Evolutionary conservation across 1,284 basidiomycete species (phyloP).

Genomic region (Somion occarium): DNA sequence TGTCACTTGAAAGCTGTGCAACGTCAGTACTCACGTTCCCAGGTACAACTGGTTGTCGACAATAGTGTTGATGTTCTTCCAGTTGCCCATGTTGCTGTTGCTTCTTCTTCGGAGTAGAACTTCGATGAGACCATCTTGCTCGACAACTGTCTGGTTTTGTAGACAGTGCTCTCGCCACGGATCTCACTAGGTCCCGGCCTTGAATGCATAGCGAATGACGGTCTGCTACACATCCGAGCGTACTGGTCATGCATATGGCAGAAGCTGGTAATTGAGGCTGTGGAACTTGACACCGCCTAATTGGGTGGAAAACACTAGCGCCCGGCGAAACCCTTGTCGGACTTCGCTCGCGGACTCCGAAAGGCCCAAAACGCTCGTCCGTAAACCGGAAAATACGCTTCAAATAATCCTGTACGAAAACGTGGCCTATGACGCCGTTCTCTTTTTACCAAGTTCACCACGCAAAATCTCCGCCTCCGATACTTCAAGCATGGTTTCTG

Average conservation of each 20-base stretch:
- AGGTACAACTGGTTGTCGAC: slow-evolving; percentile 66
- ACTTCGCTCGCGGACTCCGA: slow-evolving; percentile 6
- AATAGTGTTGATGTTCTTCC: slow-evolving; percentile 71
- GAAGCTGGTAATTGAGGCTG: slow-evolving; percentile 20
- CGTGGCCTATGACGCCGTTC: neutral
- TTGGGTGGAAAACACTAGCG: slow-evolving; percentile 9
- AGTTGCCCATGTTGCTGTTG: slow-evolving; percentile 37
- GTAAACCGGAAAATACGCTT: slow-evolving; percentile 3
- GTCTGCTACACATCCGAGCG: slow-evolving; percentile 18
- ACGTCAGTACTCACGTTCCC: slow-evolving; percentile 57
- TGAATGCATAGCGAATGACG: slow-evolving; percentile 16
- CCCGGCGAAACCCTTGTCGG: slow-evolving; percentile 10
- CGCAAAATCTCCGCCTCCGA: slow-evolving; percentile 8
- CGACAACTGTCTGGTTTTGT: slow-evolving; percentile 23
- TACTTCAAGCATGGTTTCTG: neutral
- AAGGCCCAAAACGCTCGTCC: neutral
- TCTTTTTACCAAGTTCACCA: neutral
- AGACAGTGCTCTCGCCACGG: slow-evolving; percentile 15
- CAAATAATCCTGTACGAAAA: slow-evolving; percentile 10
- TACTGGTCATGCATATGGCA: slow-evolving; percentile 21
- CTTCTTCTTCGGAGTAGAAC: slow-evolving; percentile 11
- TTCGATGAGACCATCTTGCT: slow-evolving; percentile 12
- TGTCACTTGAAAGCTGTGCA: slow-evolving; percentile 19
- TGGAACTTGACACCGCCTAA: slow-evolving; percentile 18
- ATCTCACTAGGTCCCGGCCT: slow-evolving; percentile 15